A percentile compares a stretch with the other conserved stretches of the same genome.
These are phyloP conservation scores for Monosporozyma solicola DNA, from an alignment of 805 yeast genomes.

Conservation along the genomic window DNA sequence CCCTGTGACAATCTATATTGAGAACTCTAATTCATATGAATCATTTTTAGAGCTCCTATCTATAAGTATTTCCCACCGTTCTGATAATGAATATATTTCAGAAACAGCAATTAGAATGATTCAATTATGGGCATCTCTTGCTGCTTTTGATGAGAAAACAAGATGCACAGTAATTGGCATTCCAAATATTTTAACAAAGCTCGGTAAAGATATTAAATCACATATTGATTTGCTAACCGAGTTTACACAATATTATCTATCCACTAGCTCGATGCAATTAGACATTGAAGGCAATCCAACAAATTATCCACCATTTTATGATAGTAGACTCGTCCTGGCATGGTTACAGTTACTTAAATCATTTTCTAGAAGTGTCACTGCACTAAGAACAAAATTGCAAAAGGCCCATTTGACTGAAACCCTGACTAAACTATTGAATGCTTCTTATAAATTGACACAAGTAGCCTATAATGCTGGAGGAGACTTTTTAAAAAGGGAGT, in stretches of 20 bases:
- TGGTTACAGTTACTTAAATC: constrained; percentile 28
- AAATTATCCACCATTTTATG: constrained; percentile 19
- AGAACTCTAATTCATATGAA: constrained; percentile 17
- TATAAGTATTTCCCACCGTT: constrained; percentile 13
- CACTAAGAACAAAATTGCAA: constrained; percentile 22
- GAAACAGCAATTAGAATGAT: constrained; percentile 18
- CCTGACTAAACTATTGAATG: constrained; percentile 12
- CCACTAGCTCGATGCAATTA: background rate
- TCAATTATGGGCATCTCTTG: constrained; percentile 20
- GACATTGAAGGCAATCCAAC: background rate
- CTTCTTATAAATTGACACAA: constrained; percentile 10
- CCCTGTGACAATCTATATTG: constrained; percentile 19
- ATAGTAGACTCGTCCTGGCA: constrained; percentile 16
- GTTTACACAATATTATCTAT: constrained; percentile 9
- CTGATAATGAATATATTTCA: constrained; percentile 12
- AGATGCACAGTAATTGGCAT: constrained; percentile 19
- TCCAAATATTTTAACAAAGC: constrained; percentile 12
- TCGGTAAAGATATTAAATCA: constrained; percentile 16
- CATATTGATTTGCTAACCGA: constrained; percentile 16
- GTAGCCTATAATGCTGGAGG: constrained; percentile 15
- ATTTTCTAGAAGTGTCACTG: constrained; percentile 27
- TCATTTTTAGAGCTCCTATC: constrained; percentile 20
- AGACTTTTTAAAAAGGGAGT: constrained; percentile 18
- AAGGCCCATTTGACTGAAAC: constrained; percentile 21
- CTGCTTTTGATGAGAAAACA: constrained; percentile 23